Percentiles rank a stretch among this genome's conserved stretches.
Evolutionary conservation across 2,329 filamentous ascomycete species (phyloP).

Genomic region (Fusarium tupiense): DNA sequence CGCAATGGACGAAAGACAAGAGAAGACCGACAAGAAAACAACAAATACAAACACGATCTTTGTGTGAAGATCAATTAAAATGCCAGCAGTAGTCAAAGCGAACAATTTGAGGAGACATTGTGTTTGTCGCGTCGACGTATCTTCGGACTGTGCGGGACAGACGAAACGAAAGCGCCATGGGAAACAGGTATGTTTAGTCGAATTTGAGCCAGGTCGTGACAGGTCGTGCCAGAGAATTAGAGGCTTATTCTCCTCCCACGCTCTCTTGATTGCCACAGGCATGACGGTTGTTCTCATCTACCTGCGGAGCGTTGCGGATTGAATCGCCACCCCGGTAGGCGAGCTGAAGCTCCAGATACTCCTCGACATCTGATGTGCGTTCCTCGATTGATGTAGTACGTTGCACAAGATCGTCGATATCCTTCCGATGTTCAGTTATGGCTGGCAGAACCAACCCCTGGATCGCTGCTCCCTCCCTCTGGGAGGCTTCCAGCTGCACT

Average conservation of each 20-base stretch:
- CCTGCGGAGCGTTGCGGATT: neutral
- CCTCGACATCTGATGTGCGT: neutral
- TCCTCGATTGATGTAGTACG: neutral
- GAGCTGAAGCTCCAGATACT: neutral
- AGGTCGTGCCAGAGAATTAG: accelerated
- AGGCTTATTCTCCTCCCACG: neutral
- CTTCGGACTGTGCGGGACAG: neutral
- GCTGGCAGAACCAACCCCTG: neutral
- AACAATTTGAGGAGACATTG: neutral
- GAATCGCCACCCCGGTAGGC: neutral
- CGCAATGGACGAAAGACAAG: neutral
- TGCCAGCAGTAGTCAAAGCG: neutral
- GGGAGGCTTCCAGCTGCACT: neutral
- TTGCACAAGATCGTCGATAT: neutral
- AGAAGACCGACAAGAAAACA: neutral
- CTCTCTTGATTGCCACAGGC: neutral
- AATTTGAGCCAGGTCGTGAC: neutral
- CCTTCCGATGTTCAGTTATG: neutral
- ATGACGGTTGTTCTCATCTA: neutral
- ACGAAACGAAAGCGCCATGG: neutral
- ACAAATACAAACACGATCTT: neutral
- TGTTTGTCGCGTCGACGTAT: no score
- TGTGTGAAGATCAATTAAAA: no score
- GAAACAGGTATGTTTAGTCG: neutral
- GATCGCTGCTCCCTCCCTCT: neutral